These are phyloP conservation scores for Saccharata proteae DNA, from an alignment of 2,329 filamentous ascomycete species.

Conservation along the genomic window DNA sequence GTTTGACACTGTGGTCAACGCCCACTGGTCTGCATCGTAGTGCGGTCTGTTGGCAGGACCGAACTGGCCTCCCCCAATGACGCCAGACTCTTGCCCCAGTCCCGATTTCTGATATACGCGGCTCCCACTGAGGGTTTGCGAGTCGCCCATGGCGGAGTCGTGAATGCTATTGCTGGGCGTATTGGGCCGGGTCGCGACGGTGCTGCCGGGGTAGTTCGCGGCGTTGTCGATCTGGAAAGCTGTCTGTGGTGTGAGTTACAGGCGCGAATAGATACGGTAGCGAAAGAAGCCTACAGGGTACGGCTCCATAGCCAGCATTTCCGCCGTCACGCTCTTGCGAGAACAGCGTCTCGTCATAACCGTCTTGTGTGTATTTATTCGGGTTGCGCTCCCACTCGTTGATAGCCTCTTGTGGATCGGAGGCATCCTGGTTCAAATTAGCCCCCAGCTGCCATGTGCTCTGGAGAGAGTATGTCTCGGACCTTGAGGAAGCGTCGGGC, in stretches of 20 bases:
- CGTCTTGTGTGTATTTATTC: constrained; percentile 6
- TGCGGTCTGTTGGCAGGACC: constrained; percentile 42
- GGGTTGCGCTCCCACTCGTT: constrained; percentile 7
- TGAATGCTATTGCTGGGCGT: constrained; percentile 9
- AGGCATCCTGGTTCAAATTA: constrained; percentile 6
- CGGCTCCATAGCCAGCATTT: constrained; percentile 3
- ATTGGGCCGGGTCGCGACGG: constrained; percentile 8
- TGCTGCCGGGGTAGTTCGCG: constrained; percentile 7
- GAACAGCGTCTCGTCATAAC: constrained; percentile 8
- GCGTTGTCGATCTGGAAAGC: constrained; percentile 9
- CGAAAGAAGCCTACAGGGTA: constrained; percentile 8
- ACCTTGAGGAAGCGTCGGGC: constrained; percentile 7
- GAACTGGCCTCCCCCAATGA: constrained; percentile 34
- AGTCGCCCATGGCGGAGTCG: constrained; percentile 3
- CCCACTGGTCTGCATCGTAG: constrained; percentile 45
- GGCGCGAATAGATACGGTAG: background rate
- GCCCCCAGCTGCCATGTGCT: background rate
- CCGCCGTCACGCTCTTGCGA: constrained; percentile 9
- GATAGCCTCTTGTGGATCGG: constrained; percentile 5
- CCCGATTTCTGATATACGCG: background rate
- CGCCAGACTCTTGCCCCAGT: constrained; percentile 41
- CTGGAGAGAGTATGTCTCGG: background rate
- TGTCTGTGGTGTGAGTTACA: constrained; percentile 1
- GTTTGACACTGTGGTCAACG: constrained; percentile 38
- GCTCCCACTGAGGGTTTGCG: constrained; percentile 2